Base-by-base conservation (phyloP, 768 basidiomycete species). In the Myochromella boudieri region DNA sequence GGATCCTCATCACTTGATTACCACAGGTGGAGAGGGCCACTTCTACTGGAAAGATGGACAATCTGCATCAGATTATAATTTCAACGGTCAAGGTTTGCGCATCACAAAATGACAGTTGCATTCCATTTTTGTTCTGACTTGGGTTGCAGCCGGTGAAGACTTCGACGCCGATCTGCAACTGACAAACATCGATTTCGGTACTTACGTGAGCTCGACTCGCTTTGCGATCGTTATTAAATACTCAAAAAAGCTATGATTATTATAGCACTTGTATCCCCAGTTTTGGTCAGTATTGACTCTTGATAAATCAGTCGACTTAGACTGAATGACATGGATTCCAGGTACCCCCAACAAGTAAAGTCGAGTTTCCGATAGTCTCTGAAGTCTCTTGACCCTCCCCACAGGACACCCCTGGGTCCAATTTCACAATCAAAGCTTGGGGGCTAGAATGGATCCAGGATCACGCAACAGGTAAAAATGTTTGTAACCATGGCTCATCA, bases 371-470 rank as follows among this genome's bases (percentile, higher is more conserved):
- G 24, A 21, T 18, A 26, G 9, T 14, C 31, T 28, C 9, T 36
- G 20, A n/a, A n/a, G n/a, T n/a, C 25, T 20, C 31, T 29, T 38
- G 15, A 36, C 32, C 4, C 14, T 21, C 47, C 7, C 10, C n/a
- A n/a, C 29, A 77, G 76, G 71, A 76, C 45, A 65, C 59, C 42
- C 74, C 78, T 3, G 74, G 72, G 4, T 72, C 74, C 2, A 77
- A 78, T 51, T 78, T 74, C 55, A 70, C 72, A 7, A 61, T 72
- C 29, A 69, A 74, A 46, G 60, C 59, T 15, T 83, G 77, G 77
- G 81, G 81, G 14, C 64, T 75, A 9, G 64, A 68, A 12, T 86
- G 83, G 83, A 83, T 85, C 52, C 60, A 68, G 26, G 69, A 75
- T 46, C 83, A 85, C 55, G 75, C 70, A 5, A 59, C 64, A 12